A percentile compares a stretch with the other conserved stretches of the same genome.
Evolutionary conservation across 495 filamentous ascomycete genomes (phyloP).

Genomic region (Cenococcum geophilum): DNA sequence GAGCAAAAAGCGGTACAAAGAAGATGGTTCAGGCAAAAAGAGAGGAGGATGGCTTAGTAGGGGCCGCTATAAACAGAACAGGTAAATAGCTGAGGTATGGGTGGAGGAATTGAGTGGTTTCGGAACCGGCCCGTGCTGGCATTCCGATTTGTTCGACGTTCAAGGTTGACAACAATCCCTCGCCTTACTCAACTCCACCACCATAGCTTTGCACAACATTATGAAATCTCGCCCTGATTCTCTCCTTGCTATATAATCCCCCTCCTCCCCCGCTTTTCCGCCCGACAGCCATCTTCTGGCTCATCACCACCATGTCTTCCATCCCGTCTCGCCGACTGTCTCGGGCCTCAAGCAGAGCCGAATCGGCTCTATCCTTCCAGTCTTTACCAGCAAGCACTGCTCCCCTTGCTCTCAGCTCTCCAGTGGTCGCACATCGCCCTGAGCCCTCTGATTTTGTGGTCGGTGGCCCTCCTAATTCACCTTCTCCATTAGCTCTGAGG

Average conservation of each 20-base stretch:
- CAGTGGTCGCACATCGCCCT: conserved; percentile 4
- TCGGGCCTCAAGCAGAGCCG: conserved; percentile 17
- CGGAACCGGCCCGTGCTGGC: neutral
- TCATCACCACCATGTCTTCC: conserved; percentile 20
- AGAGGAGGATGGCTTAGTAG: neutral
- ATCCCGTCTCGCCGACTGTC: conserved; percentile 27
- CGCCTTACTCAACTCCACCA: neutral
- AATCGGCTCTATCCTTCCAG: neutral
- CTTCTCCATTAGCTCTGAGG: conserved; percentile 28
- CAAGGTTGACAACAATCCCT: conserved; percentile 4
- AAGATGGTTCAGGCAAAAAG: conserved; percentile 1
- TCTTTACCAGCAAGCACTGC: conserved; percentile 11
- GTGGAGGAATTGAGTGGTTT: too few species aligned
- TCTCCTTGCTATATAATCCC: conserved; percentile 13
- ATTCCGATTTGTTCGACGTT: neutral
- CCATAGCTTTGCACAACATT: neutral
- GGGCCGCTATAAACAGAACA: neutral
- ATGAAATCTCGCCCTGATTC: conserved; percentile 17
- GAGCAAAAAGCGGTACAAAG: neutral
- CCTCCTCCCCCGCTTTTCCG: neutral
- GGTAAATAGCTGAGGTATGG: neutral
- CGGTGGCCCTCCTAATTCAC: conserved; percentile 27
- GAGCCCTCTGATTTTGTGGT: conserved; percentile 25
- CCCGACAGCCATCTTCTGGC: neutral
- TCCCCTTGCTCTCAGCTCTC: conserved; percentile 9